Evolutionary conservation across 2,329 filamentous ascomycete genomes (phyloP).

Genomic region (Zalaria obscura): DNA sequence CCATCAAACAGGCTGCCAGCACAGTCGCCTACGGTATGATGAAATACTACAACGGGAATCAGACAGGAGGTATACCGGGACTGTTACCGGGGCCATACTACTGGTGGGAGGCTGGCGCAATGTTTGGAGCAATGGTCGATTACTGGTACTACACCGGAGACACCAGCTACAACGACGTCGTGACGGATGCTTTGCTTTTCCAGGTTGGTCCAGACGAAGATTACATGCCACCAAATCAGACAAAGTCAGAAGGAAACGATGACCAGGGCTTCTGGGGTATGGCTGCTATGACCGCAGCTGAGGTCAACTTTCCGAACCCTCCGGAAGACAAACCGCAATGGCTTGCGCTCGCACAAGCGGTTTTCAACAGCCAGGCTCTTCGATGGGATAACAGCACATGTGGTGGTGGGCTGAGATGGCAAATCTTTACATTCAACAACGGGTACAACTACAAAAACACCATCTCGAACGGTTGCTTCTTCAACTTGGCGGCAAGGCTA

Average conservation of each 20-base stretch:
- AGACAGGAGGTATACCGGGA: constrained; percentile 35
- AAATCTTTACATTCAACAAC: constrained; percentile 32
- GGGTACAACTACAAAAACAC: constrained; percentile 45
- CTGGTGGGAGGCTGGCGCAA: constrained; percentile 52
- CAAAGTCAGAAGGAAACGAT: constrained; percentile 31
- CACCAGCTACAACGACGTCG: constrained; percentile 44
- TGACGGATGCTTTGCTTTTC: constrained; percentile 42
- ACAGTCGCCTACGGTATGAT: constrained; percentile 35
- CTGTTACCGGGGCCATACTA: constrained; percentile 52
- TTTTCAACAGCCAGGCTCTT: constrained; percentile 23
- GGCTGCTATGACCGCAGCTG: constrained; percentile 41
- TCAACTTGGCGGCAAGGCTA: constrained; percentile 31
- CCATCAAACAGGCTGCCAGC: constrained; percentile 28
- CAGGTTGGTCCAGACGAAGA: constrained; percentile 44
- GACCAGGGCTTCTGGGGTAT: constrained; percentile 46
- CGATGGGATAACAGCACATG: constrained; percentile 24
- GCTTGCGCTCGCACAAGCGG: constrained; percentile 28
- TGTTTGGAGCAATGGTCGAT: constrained; percentile 56
- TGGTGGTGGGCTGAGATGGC: constrained; percentile 23
- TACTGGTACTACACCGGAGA: constrained; percentile 59
- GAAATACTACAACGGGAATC: constrained; percentile 37
- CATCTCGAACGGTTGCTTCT: constrained; percentile 38
- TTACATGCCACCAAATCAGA: constrained; percentile 39
- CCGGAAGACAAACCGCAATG: constrained; percentile 25
- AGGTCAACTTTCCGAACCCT: constrained; percentile 31